phyloP scores from a whole-genome alignment of 371 early-diverging fungal genomes.

The Haplosporangium sp. region DNA sequence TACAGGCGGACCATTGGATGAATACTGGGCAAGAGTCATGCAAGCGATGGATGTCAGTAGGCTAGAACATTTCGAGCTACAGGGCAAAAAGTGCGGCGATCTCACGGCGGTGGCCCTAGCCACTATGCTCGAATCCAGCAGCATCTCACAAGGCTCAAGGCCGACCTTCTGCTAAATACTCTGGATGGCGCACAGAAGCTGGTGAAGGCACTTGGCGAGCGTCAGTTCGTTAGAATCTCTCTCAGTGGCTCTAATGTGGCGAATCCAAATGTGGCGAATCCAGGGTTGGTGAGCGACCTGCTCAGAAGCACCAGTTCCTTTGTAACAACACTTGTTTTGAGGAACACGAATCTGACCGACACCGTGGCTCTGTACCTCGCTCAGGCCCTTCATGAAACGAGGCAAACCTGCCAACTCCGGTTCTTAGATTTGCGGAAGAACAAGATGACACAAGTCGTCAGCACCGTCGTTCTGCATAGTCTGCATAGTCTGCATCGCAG shows the following conservation, averaged over 20 bases:
- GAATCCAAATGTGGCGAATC: background rate
- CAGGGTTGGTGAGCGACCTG: background rate
- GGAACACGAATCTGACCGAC: slow-evolving; percentile 28
- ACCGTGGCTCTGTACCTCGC: slow-evolving; percentile 19
- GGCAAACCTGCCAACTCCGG: slow-evolving; percentile 12
- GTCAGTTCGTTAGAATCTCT: slow-evolving; percentile 24
- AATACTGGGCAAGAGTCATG: slow-evolving; percentile 18
- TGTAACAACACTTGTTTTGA: slow-evolving; percentile 16
- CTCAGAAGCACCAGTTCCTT: slow-evolving; percentile 19
- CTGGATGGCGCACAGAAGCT: slow-evolving; percentile 26
- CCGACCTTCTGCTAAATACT: slow-evolving; percentile 24
- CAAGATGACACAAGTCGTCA: slow-evolving; percentile 29
- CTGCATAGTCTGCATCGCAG: slow-evolving; percentile 21
- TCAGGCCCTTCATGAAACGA: slow-evolving; percentile 16
- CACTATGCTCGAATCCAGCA: slow-evolving; percentile 8
- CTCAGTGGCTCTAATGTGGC: slow-evolving; percentile 25
- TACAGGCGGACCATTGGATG: slow-evolving; percentile 15
- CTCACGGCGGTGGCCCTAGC: slow-evolving; percentile 33
- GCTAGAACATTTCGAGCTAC: slow-evolving; percentile 26
- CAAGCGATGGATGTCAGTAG: slow-evolving; percentile 10
- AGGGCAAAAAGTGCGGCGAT: slow-evolving; percentile 35
- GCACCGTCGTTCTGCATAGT: slow-evolving; percentile 19
- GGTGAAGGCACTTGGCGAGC: slow-evolving; percentile 16
- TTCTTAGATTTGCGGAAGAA: slow-evolving; percentile 34
- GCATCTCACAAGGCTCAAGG: slow-evolving; percentile 15